Percentiles rank a stretch among this genome's conserved stretches.
phyloP scores from a whole-genome alignment of 768 basidiomycete genomes.

The Dentipellis fragilis region DNA sequence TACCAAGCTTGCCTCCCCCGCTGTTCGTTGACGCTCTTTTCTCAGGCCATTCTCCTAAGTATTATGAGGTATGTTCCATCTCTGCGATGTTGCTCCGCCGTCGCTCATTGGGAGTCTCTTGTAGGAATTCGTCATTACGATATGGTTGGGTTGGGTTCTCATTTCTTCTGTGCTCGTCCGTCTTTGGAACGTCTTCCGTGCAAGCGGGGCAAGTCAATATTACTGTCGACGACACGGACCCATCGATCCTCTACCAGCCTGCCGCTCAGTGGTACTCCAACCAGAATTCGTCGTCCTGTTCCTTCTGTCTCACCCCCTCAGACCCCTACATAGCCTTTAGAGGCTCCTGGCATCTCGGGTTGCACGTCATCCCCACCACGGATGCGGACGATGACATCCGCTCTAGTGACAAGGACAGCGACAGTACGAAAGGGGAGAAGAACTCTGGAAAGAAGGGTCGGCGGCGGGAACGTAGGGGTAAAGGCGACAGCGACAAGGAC shows the following conservation, averaged over 20 bases:
- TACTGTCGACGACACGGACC: constrained; percentile 5
- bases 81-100: not conserved
- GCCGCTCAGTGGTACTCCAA: not conserved
- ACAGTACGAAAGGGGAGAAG: not conserved
- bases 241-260: constrained; percentile 2
- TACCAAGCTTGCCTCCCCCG: not conserved
- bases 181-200: not conserved
- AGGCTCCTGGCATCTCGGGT: constrained; percentile 5
- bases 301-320: constrained; percentile 3
- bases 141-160: not conserved
- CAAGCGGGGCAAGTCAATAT: constrained; percentile 2
- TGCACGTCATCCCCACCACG: constrained; percentile 1
- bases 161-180: not conserved
- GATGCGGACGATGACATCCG: constrained; percentile 1
- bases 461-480: not conserved
- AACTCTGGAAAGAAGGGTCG: not conserved
- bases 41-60: not conserved
- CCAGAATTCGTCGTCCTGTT: not conserved
- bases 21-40: not conserved
- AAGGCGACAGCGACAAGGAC: not conserved
- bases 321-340: constrained; percentile 3
- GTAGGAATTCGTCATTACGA: not conserved
- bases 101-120: not conserved
- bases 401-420: not conserved
- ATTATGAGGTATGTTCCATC: not conserved